Base-by-base conservation (phyloP, 345 rosid genomes). In the Alliaria petiolata region DNA sequence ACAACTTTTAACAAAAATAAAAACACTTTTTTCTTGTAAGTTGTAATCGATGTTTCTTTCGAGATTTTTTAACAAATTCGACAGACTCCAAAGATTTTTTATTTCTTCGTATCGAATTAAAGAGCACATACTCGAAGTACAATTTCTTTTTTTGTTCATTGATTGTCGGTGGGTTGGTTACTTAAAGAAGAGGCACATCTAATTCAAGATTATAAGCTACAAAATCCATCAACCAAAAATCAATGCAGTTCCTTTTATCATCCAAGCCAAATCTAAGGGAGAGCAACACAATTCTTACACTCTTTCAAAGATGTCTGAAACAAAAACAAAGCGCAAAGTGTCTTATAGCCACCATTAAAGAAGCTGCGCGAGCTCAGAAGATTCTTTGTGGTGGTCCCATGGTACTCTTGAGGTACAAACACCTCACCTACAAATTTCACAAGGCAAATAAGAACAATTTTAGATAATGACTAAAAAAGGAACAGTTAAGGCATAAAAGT, bases 361-460 rank as follows among this genome's bases (percentile, higher is more conserved):
- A 36, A 44, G 6, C 5, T 1, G 54, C 42, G 25, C 26, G 64
- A 30, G 54, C 68, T 81, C 25, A 85, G 76, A 80, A 85, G 71
- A 85, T 53, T 31, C 82, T 44, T 46, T 82, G 80, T 3, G 81
- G 84, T 58, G 76, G 81, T 42, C 89, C 89, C 85, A 81, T 81
- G 50, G 87, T 76, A 77, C 87, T 81, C 79, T 81, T 85, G 56
- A 81, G 69, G 74, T 83, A 60, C 68, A 85, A 81, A 74, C 85
- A 83, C 81, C 83, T 81, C 43, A 79, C 81, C 84, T 78, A 51
- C 61, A 45, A 58, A 9, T 55, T 33, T 33, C 17, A 53, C 22
- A 8, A 13, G 42, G 46, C 31, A 19, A 9, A 10, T 20, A 33
- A n/a, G 11, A 62, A 20, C 12, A 58, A 25, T 4, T 20, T 35